These are phyloP conservation scores for Syncephalastrum contaminatum DNA, from an alignment of 371 early-diverging fungal genomes.

Conservation along the genomic window DNA sequence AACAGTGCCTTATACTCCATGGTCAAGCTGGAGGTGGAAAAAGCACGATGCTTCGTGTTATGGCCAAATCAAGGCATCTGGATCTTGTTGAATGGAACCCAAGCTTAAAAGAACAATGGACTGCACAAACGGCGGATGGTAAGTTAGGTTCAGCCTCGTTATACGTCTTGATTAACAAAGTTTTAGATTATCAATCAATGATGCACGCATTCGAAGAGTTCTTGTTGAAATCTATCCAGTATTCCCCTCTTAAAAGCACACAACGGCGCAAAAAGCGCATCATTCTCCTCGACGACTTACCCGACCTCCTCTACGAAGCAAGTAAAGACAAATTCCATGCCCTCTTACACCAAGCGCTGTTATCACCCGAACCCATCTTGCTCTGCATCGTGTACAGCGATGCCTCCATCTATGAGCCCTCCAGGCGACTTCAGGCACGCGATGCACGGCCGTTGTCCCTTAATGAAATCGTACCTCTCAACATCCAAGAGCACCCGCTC, in stretches of 20 bases:
- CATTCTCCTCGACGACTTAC: constrained; percentile 44
- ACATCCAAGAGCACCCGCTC: constrained; percentile 1
- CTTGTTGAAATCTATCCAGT: constrained; percentile 13
- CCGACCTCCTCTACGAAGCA: constrained; percentile 23
- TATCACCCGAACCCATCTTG: constrained; percentile 13
- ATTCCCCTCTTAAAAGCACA: constrained; percentile 5
- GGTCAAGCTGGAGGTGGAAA: constrained; percentile 44
- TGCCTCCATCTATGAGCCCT: constrained; percentile 5
- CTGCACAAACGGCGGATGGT: constrained; percentile 1
- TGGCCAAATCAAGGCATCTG: constrained; percentile 17
- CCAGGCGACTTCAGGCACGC: too few species aligned
- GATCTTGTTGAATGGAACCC: constrained; percentile 33
- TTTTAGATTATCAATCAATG: constrained; percentile 15
- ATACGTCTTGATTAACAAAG: neutral
- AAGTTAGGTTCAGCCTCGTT: neutral
- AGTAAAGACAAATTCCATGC: constrained; percentile 23
- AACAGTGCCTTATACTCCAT: constrained; percentile 26
- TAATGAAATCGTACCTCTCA: constrained; percentile 16
- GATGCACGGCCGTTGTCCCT: neutral
- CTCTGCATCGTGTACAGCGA: constrained; percentile 28
- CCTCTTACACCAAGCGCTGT: constrained; percentile 7
- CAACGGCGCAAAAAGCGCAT: constrained; percentile 16
- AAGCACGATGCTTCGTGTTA: constrained; percentile 31
- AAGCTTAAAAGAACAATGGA: neutral
- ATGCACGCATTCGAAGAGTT: constrained; percentile 20